Evolutionary conservation across 139 green algal genomes (phyloP), one percentile per base, ranked within the genome.

Genomic region (Chlamydomonas sphaeroides): DNA sequence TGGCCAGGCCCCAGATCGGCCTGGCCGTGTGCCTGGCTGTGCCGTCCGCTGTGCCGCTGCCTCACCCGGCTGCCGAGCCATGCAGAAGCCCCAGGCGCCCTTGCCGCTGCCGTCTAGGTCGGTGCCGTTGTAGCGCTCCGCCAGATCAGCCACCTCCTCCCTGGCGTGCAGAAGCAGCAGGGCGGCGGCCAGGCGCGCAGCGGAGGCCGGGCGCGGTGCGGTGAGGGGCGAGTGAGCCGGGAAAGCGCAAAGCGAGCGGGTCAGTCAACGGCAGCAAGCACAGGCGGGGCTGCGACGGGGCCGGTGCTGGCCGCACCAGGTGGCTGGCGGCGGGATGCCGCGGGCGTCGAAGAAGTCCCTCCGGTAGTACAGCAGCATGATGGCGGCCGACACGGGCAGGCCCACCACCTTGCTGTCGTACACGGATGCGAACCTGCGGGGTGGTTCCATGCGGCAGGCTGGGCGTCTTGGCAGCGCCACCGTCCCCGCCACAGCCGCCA

Each of bases 351-450:
- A 82, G 32, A 82, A 63, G 62, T 82, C 75, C 3, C 72, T 69
- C 72, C 72, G 33, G 53, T 80, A 80, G 38, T 80, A 80, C 18
- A 80, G 32, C 21, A 80, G 56, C 72, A 80, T 80, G 56, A 80
- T 69, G 56, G 72, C 72, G 20, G 72, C 72, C 10, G 33, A 57
- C 6, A 80, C 72, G 1, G 72, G 72, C 30, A 80, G 72, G 3
- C 72, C 72, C 15, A 80, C 57, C 56, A 80, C 57, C 72, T 80
- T 80, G 26, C 72, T 56, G 56, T 80, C 53, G 72, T 80, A 80
- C 72, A 80, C 72, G 56, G 56, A 69, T 10, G 72, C 72, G 26
- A 80, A 68, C 10, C 56, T 56, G 51, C 51, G 18, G 11, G 42
- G 39, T 10, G 11, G 23, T n/a, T n/a, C n/a, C n/a, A n/a, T n/a